Base-by-base conservation (phyloP, 768 basidiomycete genomes). In the Lactarius tabidus region DNA sequence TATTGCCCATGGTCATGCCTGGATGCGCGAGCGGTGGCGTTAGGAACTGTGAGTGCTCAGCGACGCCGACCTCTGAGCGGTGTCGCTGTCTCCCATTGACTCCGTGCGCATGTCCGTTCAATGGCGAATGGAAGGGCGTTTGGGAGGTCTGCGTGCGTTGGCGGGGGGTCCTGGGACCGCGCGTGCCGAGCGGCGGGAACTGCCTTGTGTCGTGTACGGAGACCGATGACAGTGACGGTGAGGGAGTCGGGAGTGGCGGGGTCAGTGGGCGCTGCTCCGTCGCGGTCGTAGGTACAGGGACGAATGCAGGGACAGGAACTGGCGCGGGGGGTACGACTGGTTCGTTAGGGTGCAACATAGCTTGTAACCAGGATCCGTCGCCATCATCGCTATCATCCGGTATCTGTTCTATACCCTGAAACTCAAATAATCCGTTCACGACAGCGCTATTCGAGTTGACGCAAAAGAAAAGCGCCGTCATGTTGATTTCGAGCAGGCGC, bases 281-380 rank as follows among this genome's bases (percentile, higher is more conserved):
- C n/a, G n/a, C n/a, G n/a, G n/a, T n/a, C n/a, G n/a, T n/a, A n/a
- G n/a, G n/a, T n/a, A n/a, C n/a, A n/a, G n/a, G n/a, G n/a, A n/a
- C n/a, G n/a, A n/a, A n/a, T n/a, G n/a, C n/a, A n/a, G n/a, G n/a
- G n/a, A 43, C 38, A 9, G 38, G 26, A 29, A 36, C 41, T 55
- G 18, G 29, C 7, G 41, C 8, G 10, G 28, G 26, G 1, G 66
- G 66, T 12, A 67, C 39, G 15, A 67, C 41, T 8, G 63, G 66
- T 10, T 64, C 35, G 23, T 59, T 33, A n/a, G 67, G 63, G 23
- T 67, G 53, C 9, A 18, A 36, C 1, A 67, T 56, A 6, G 67
- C 45, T 23, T 61, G 64, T n/a, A 67, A 45, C 67, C 67, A 67
- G 3, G 59, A n/a, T n/a, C n/a, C 33, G 36, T 33, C 55, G 36